These are phyloP conservation scores for Aspergillus persii DNA, from an alignment of 2,329 filamentous ascomycete species.

Conservation along the genomic window DNA sequence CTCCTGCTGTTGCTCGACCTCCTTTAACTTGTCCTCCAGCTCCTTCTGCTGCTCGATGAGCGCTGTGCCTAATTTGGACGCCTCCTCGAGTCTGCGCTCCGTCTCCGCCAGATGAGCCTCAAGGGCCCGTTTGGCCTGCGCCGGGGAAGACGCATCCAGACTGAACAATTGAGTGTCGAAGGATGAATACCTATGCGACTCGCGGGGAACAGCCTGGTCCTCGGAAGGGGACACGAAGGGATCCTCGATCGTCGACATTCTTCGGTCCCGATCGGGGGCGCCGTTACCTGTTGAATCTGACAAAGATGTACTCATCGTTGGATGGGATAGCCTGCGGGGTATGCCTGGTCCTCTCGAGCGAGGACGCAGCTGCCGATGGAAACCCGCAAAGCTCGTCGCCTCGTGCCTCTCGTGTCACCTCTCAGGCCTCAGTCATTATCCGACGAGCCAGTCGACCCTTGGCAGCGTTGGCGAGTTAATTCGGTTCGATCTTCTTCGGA, in stretches of 20 bases:
- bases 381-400: slow-evolving; percentile 22
- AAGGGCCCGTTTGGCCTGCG: slow-evolving; percentile 82
- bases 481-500: slow-evolving; percentile 5
- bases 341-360: neutral
- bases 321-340: neutral
- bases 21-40: slow-evolving; percentile 74
- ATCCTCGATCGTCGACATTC: slow-evolving; percentile 46
- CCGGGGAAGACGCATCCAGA: slow-evolving; percentile 76
- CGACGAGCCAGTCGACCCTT: slow-evolving; percentile 16
- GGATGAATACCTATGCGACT: slow-evolving; percentile 69
- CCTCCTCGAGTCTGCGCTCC: slow-evolving; percentile 84
- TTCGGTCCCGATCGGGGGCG: slow-evolving; percentile 10
- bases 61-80: slow-evolving; percentile 82
- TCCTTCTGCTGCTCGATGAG: slow-evolving; percentile 84
- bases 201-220: slow-evolving; percentile 40
- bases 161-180: slow-evolving; percentile 81
- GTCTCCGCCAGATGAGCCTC: slow-evolving; percentile 92
- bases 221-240: slow-evolving; percentile 56
- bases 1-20: slow-evolving; percentile 74
- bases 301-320: slow-evolving; percentile 5
- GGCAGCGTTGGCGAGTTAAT: neutral
- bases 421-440: slow-evolving; percentile 31
- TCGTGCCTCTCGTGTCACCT: slow-evolving; percentile 19
- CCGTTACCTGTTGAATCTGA: slow-evolving; percentile 10
- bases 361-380: slow-evolving; percentile 24